phyloP scores from a whole-genome alignment of 768 basidiomycete genomes.

The Mycena galericulata region DNA sequence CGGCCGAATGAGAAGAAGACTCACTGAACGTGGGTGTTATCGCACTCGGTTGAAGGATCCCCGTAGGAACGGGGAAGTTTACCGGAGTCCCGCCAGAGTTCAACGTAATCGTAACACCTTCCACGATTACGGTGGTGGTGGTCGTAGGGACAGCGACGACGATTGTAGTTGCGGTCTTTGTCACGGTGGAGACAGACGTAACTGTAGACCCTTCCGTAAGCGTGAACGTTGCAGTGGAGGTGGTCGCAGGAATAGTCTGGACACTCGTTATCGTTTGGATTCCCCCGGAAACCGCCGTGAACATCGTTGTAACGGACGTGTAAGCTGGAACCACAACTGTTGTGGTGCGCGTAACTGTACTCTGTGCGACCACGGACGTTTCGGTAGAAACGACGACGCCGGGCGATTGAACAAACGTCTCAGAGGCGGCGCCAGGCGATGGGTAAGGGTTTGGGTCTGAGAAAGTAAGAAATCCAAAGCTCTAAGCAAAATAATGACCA shows the following conservation, averaged over 20 bases:
- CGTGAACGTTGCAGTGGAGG: neutral
- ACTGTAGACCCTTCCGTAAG: conserved; percentile 8
- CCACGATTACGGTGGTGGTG: neutral
- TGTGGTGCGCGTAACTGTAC: neutral
- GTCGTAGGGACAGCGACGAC: neutral
- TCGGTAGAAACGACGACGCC: neutral
- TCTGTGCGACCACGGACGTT: neutral
- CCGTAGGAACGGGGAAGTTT: neutral
- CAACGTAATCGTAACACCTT: neutral
- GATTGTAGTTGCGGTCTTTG: conserved; percentile 2
- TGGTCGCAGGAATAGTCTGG: neutral
- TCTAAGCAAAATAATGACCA: neutral
- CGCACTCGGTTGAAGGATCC: neutral
- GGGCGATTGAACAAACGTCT: conserved; percentile 13
- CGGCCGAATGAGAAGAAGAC: neutral
- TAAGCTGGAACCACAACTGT: conserved; percentile 1
- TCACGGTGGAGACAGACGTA: neutral
- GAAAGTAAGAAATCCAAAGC: neutral
- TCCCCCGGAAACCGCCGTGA: conserved; percentile 1
- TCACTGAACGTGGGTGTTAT: conserved; percentile 13
- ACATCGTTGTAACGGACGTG: neutral
- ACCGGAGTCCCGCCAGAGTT: conserved; percentile 16
- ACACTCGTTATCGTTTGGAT: neutral
- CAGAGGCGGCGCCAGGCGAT: conserved; percentile 2
- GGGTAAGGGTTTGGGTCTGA: conserved; percentile 22